A percentile compares a stretch with the other conserved stretches of the same genome.
Conservation (phyloP, 495 filamentous ascomycete genomes). For the Penicillium dipodomyicola region DNA sequence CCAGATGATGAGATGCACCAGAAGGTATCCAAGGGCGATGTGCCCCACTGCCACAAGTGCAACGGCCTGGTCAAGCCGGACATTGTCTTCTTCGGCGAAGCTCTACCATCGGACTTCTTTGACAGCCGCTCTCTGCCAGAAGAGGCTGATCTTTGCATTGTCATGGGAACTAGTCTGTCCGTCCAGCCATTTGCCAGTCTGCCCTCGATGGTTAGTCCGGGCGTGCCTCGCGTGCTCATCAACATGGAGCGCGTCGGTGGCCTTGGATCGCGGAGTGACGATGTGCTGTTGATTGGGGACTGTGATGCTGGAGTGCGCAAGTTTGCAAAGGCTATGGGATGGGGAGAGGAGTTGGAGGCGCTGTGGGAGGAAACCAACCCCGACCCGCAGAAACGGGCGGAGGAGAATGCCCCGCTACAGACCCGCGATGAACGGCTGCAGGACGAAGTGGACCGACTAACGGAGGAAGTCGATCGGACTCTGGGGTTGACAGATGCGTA, state of each 20-base stretch:
- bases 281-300: conserved; percentile 70
- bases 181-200: conserved; percentile 89
- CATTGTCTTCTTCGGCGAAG: conserved; percentile 96
- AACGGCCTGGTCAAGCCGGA: conserved; percentile 89
- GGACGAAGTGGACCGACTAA: conserved; percentile 53
- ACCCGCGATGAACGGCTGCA: conserved; percentile 56
- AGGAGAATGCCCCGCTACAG: conserved; percentile 30
- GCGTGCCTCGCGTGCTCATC: conserved; percentile 74
- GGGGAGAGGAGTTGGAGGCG: conserved; percentile 78
- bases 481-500: conserved; percentile 49
- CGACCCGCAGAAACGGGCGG: conserved; percentile 31
- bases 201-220: conserved; percentile 58
- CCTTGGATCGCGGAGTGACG: conserved; percentile 70
- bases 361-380: conserved; percentile 60
- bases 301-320: conserved; percentile 83
- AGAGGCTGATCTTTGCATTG: conserved; percentile 74
- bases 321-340: conserved; percentile 78
- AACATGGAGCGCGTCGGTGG: conserved; percentile 84
- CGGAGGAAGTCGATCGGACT: conserved; percentile 52
- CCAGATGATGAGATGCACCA: conserved; percentile 70
- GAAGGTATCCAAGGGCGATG: conserved; percentile 57
- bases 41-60: conserved; percentile 71
- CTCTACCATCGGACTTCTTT: conserved; percentile 70
- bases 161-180: conserved; percentile 87
- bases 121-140: conserved; percentile 51